Evolutionary conservation across 169 alveolate species (phyloP), one percentile per base, ranked within the genome.

Genomic region (Neospora caninum): DNA sequence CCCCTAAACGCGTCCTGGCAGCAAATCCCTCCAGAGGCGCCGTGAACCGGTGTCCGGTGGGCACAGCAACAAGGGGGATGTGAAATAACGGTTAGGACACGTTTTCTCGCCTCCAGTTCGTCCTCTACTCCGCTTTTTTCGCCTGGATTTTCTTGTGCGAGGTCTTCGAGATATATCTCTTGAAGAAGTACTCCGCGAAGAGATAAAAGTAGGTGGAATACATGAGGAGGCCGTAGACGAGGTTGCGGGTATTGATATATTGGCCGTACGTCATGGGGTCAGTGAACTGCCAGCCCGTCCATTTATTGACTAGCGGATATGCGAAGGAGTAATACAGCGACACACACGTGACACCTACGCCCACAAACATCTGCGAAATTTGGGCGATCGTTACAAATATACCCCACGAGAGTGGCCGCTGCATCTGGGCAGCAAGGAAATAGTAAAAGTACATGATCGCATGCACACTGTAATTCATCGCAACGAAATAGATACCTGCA

Each of bases 381-480:
- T 97, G 98, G 31, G 96, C 88, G 18, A 95, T 64, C 39, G 98
- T 97, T 18, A 97, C 98, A 18, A 91, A 36, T 41, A 96, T 92
- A 20, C 97, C 97, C 98, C 98, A 97, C 80, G 80, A 73, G n/a
- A 93, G 95, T 45, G 98, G 97, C 86, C 93, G 94, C 84, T 54
- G 89, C 89, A 94, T 91, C 88, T 94, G 86, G 6, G 97, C 96
- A 7, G 97, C 94, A 42, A 97, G 93, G 53, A 95, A 97, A 92
- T 97, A 97, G 96, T 97, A 97, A 88, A 94, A 96, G 91, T 97
- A 97, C 98, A 97, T 97, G 67, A 97, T 94, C 25, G 98, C 96
- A 54, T 97, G 98, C 29, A 97, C 98, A 53, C 94, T 94, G 92
- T 95, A 97, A 94, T 97, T 97, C 94, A 97, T 97, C n/a, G 97